phyloP scores from a whole-genome alignment of 208 protist genomes.

The Porcisia hertigi region DNA sequence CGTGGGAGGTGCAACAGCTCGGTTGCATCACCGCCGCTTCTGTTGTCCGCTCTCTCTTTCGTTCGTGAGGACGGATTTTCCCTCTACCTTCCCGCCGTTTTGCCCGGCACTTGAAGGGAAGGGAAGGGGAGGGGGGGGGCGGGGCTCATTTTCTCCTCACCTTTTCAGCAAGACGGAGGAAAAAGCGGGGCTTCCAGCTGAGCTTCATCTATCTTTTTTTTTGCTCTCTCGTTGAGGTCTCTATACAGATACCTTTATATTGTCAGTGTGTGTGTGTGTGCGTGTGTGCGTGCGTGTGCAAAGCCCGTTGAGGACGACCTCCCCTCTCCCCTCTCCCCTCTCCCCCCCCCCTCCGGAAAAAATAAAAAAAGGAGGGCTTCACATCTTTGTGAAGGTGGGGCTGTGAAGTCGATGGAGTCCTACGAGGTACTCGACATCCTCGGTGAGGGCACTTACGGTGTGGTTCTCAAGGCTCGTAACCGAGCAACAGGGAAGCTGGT shows the following conservation, averaged over 20 bases:
- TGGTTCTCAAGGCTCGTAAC: slow-evolving; percentile 94
- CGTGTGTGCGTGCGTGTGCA: no score
- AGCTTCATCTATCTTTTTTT: no score
- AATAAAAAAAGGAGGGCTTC: neutral
- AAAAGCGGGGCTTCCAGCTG: no score
- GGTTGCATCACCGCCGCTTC: neutral
- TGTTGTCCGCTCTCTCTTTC: neutral
- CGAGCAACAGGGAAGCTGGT: slow-evolving; percentile 92
- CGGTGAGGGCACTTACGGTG: slow-evolving; percentile 95
- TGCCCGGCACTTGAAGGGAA: neutral
- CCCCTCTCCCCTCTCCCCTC: neutral
- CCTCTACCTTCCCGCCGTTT: neutral
- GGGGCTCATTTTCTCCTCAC: no score
- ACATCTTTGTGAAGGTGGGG: neutral
- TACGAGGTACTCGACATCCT: slow-evolving; percentile 93
- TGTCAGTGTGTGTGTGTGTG: no score
- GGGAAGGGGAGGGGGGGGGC: no score
- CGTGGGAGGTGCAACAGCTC: neutral
- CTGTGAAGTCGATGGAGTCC: slow-evolving; percentile 69
- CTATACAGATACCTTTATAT: no score
- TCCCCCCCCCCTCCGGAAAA: neutral
- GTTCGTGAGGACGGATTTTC: neutral
- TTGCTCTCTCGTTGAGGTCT: no score
- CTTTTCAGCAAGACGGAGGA: no score
- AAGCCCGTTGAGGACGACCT: no score